These are phyloP conservation scores for Saraca asoca DNA, from an alignment of 331 rosid species.

Conservation along the genomic window DNA sequence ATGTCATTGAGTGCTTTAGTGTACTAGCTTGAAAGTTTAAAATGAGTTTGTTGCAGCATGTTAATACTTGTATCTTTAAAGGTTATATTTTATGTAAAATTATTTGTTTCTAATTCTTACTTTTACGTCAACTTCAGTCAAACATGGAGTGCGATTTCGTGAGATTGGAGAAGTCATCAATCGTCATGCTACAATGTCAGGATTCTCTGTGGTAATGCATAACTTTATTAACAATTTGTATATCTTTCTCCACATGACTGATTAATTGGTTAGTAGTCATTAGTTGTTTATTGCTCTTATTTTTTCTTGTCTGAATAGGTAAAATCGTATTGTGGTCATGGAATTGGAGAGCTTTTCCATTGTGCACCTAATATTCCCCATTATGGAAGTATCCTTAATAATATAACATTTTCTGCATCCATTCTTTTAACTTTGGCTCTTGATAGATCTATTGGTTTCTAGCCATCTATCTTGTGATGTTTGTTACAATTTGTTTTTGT, in stretches of 20 bases:
- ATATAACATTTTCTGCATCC: background rate
- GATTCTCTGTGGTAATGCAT: slow-evolving; percentile 84
- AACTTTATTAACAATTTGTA: background rate
- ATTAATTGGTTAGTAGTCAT: slow-evolving; percentile 6
- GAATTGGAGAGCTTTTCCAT: slow-evolving; percentile 97
- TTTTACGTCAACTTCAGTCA: slow-evolving; percentile 55
- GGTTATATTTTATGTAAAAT: background rate
- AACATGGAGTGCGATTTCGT: slow-evolving; percentile 91
- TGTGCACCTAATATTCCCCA: slow-evolving; percentile 97
- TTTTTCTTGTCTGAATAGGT: slow-evolving; percentile 48
- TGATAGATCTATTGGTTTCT: background rate
- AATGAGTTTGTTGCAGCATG: background rate
- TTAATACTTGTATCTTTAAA: slow-evolving; percentile 4
- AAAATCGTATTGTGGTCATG: slow-evolving; percentile 86
- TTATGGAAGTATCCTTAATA: slow-evolving; percentile 68
- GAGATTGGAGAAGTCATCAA: slow-evolving; percentile 89
- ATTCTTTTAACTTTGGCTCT: too few relatives aligned
- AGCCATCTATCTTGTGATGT: background rate
- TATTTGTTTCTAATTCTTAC: slow-evolving; percentile 27
- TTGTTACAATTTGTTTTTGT: background rate
- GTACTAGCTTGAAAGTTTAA: too few relatives aligned
- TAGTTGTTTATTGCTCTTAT: slow-evolving; percentile 20
- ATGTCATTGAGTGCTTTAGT: background rate
- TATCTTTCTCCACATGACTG: slow-evolving; percentile 16
- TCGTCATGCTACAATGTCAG: slow-evolving; percentile 81